phyloP scores from a whole-genome alignment of 352 stramenopile genomes.

The Poterioochromonas sp. region DNA sequence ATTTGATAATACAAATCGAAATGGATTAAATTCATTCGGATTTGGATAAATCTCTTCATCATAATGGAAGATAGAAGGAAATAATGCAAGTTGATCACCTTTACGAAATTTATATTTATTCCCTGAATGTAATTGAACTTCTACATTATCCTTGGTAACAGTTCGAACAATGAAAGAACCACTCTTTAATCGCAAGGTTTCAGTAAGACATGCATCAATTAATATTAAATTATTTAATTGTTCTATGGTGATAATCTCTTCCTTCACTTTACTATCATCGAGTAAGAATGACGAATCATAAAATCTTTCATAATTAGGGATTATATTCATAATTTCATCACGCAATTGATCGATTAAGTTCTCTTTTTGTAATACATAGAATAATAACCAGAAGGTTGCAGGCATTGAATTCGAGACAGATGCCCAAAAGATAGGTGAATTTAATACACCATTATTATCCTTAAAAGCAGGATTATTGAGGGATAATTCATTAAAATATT shows the following conservation, averaged over 20 bases:
- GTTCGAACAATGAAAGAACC: neutral
- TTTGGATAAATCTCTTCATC: conserved; percentile 21
- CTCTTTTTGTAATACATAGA: neutral
- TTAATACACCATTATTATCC: neutral
- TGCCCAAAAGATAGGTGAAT: conserved; percentile 3
- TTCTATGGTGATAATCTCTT: neutral
- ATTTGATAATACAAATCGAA: neutral
- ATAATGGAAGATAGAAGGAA: neutral
- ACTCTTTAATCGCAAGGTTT: neutral
- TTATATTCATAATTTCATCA: neutral
- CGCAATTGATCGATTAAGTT: neutral
- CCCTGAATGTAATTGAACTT: neutral
- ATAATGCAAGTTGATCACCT: neutral
- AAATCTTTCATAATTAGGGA: neutral
- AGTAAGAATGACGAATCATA: neutral
- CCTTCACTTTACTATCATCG: neutral
- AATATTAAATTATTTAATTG: neutral
- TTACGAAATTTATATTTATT: conserved; percentile 21
- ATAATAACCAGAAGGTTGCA: neutral
- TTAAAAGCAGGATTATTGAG: neutral
- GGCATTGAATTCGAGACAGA: neutral
- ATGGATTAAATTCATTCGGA: neutral
- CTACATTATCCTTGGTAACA: neutral
- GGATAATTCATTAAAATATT: neutral
- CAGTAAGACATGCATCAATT: neutral